Conservation (phyloP, 768 basidiomycete genomes). For the Pulveroboletus sp. region DNA sequence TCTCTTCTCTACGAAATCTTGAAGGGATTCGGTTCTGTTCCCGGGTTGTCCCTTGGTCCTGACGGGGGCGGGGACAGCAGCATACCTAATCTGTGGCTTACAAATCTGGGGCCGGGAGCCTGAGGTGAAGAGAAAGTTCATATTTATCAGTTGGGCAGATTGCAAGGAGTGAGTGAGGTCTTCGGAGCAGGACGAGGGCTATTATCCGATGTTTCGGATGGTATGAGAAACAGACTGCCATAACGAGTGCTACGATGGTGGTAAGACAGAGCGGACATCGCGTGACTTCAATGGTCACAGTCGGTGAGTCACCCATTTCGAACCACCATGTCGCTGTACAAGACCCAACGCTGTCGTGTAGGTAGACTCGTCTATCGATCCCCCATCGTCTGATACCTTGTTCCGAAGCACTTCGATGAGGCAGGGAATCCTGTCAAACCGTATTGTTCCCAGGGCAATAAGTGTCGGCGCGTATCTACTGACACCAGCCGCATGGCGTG, state of each 20-base stretch:
- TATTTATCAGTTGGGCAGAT: neutral
- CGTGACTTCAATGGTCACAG: slow-evolving; percentile 19
- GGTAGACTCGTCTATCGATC: slow-evolving; percentile 17
- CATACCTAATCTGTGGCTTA: slow-evolving; percentile 19
- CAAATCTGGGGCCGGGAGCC: slow-evolving; percentile 9
- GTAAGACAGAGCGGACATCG: neutral
- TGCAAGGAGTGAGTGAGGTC: neutral
- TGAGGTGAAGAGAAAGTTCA: slow-evolving; percentile 24
- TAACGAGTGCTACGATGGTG: too few relatives aligned
- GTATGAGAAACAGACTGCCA: too few relatives aligned
- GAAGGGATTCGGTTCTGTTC: slow-evolving; percentile 19
- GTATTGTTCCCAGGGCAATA: slow-evolving; percentile 44
- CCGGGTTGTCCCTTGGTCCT: slow-evolving; percentile 10
- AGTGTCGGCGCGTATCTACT: slow-evolving; percentile 43
- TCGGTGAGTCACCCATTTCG: slow-evolving; percentile 9
- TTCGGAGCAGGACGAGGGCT: neutral
- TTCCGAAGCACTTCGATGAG: slow-evolving; percentile 45
- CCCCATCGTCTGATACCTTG: slow-evolving; percentile 12
- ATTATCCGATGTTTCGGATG: slow-evolving; percentile 10
- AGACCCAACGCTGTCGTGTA: slow-evolving; percentile 48
- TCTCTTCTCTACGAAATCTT: slow-evolving; percentile 29
- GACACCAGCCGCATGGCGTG: slow-evolving; percentile 4
- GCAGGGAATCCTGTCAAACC: slow-evolving; percentile 40
- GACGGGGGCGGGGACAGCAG: slow-evolving; percentile 18
- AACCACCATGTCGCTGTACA: slow-evolving; percentile 35